Evolutionary conservation across 495 filamentous ascomycete genomes (phyloP), one percentile per base, ranked within the genome.

Genomic region (Lentithecium fluviatile): DNA sequence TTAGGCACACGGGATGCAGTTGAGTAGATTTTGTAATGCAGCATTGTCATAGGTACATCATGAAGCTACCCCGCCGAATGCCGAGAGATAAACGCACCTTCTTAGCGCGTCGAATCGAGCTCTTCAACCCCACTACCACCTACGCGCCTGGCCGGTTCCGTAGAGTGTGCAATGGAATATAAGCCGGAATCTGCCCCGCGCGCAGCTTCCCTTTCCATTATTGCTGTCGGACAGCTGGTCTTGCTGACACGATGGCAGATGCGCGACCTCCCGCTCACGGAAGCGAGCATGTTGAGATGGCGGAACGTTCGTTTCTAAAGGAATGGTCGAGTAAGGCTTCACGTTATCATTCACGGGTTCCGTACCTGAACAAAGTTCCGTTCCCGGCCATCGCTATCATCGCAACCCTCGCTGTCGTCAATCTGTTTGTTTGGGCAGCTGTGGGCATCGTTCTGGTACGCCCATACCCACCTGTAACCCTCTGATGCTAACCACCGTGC

Each of bases 391-490:
- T 91, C 29, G 80, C 73, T 0, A 86, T 93, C 34, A 92, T 95
- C 40, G 49, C 77, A 49, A 71, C 83, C 12, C 75, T 96, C 34
- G 74, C 86, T 0, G 45, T 80, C 17, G 72, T 88, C 58, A 96
- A 96, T 75, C 67, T 80, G 20, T 23, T 88, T 5, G 80, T 88
- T 11, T 96, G 91, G 91, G 78, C 82, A 58, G 85, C 80, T 6
- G 82, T 83, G 10, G 90, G 80, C 34, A 81, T 92, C 49, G 79
- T 93, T 6, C 71, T 95, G 63, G 80, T 84, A 64, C 36, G 68
- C 17, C 32, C 45, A 25, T 40, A 1, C 37, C 64, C 52, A 52
- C 68, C 67, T 71, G 67, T 36, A 70, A 76, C 66, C 19, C 58
- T 74, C 74, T 65, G 10, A n/a, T 5, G 23, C 10, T 19, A 15